Base-by-base conservation (phyloP, 371 early-diverging fungal genomes). In the Mortierella sp. region DNA sequence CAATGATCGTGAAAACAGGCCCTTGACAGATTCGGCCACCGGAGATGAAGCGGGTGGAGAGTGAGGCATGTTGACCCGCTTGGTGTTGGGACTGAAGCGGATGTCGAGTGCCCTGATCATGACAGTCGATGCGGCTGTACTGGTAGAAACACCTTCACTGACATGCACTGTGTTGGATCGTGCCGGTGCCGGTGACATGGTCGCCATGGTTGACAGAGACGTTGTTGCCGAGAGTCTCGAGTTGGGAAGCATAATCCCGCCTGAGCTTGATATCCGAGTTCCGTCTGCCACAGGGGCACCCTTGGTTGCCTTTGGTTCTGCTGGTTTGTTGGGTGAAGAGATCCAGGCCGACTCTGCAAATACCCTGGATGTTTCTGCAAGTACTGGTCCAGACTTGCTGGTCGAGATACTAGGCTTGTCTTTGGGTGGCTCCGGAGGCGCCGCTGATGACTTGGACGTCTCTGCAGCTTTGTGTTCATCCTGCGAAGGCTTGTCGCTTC, bases 331-430 rank as follows among this genome's bases (percentile, higher is more conserved):
- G 10, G 82, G 78, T 0, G 78, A 48, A 2, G 78, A 74, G 29
- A 82, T 68, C 78, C 82, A 82, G 14, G 78, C 66, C 19, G 83
- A 68, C 7, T 83, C 75, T 5, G 83, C 79, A 55, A 79, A 64
- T 4, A 79, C 39, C 31, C 22, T 74, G n/a, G 84, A 76, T 39
- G 79, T 76, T 40, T 76, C 84, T 3, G 84, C 79, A 14, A 76
- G 26, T 0, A 76, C 82, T 8, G 45, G 47, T n/a, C 70, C 76
- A 4, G 84, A 76, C 22, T 79, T 76, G 47, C 76, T 72, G 64
- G 47, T 78, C 24, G 84, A 71, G 13, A 83, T 68, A 0, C n/a
- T 39, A 0, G 70, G 76, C 40, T 68, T 67, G 45, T 72, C 75
- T 6, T 43, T 69, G 14, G 66, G 39, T 0, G 48, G 9, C 50